Evolutionary conservation across 2,329 filamentous ascomycete genomes (phyloP).

Genomic region (Aspergillus jensenii): DNA sequence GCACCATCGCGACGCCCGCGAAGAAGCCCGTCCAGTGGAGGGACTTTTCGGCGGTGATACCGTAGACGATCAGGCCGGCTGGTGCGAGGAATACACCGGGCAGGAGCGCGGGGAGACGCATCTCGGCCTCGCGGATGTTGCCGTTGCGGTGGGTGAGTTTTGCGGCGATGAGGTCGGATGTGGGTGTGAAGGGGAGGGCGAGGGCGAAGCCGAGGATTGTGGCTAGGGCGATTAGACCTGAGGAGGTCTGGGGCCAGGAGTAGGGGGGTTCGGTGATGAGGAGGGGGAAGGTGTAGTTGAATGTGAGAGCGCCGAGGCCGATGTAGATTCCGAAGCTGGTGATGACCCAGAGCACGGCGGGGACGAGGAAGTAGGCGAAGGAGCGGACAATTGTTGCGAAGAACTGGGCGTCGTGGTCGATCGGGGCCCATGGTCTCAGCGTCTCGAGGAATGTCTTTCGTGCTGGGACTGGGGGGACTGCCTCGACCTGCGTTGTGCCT

Average conservation of each 20-base stretch:
- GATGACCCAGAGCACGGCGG: slow-evolving; percentile 52
- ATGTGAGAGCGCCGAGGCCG: slow-evolving; percentile 50
- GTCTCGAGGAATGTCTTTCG: slow-evolving; percentile 45
- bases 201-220: slow-evolving; percentile 36
- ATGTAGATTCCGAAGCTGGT: slow-evolving; percentile 53
- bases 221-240: slow-evolving; percentile 48
- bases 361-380: slow-evolving; percentile 50
- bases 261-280: slow-evolving; percentile 48
- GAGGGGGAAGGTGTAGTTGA: slow-evolving; percentile 53
- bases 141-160: slow-evolving; percentile 39
- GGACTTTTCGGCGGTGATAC: slow-evolving; percentile 30
- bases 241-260: slow-evolving; percentile 47
- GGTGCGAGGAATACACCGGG: slow-evolving; percentile 31
- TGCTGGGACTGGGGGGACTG: slow-evolving; percentile 21
- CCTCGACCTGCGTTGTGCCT: background rate
- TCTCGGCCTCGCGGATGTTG: slow-evolving; percentile 43
- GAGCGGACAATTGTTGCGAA: slow-evolving; percentile 48
- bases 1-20: slow-evolving; percentile 49
- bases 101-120: slow-evolving; percentile 28
- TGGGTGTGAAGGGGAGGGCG: slow-evolving; percentile 48
- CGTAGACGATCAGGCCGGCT: slow-evolving; percentile 33
- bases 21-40: slow-evolving; percentile 48
- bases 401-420: slow-evolving; percentile 46
- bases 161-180: slow-evolving; percentile 40
- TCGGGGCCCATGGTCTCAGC: slow-evolving; percentile 46